phyloP scores from a whole-genome alignment of 78 protist genomes.

The Dictyostelium intermedium region DNA sequence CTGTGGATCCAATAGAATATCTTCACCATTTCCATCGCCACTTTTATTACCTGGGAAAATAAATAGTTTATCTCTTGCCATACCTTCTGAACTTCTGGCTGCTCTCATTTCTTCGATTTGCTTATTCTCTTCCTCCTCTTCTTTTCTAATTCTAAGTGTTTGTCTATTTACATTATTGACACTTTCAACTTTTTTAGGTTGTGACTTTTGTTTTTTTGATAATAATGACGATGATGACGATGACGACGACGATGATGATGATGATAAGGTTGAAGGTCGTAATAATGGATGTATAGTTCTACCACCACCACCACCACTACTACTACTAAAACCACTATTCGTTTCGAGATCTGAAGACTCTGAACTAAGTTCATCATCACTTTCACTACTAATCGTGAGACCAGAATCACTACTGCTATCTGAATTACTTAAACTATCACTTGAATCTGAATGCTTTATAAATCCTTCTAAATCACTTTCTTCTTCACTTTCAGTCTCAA shows the following conservation, averaged over 20 bases:
- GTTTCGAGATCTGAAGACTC: background rate
- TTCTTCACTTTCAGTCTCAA: background rate
- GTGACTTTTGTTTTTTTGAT: background rate
- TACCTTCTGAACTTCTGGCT: background rate
- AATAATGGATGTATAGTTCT: background rate
- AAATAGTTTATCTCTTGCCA: background rate
- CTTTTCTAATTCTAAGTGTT: constrained; percentile 31
- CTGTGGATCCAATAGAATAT: constrained; percentile 16
- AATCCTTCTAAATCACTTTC: background rate
- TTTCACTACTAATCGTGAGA: background rate
- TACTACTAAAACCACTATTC: no score
- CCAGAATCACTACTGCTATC: background rate
- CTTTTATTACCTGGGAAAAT: constrained; percentile 4
- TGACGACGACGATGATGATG: background rate
- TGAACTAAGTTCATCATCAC: background rate
- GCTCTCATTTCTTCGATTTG: constrained; percentile 34
- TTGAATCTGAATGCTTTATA: background rate
- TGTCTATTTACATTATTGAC: constrained; percentile 26
- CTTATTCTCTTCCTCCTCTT: constrained; percentile 17
- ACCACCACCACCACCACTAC: background rate
- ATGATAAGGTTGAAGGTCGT: background rate
- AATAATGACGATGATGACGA: no score
- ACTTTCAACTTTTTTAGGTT: background rate
- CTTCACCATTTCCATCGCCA: background rate
- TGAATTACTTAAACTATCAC: background rate